Base-by-base conservation (phyloP, 768 basidiomycete genomes). In the Psilocybe tampanensis region DNA sequence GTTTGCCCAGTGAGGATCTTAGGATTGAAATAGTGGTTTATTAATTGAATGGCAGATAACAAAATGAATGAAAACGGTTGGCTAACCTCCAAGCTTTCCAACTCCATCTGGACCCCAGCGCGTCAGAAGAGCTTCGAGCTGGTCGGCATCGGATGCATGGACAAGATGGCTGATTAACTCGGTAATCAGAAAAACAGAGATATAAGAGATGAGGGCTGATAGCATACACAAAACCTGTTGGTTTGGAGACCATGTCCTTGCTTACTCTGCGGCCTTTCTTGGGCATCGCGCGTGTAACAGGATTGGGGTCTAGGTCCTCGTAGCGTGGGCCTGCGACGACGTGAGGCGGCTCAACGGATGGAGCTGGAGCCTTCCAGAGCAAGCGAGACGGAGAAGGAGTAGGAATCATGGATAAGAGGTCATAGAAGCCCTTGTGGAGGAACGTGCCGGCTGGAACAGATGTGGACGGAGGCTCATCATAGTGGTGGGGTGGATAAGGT, bases 381-480 rank as follows among this genome's bases (percentile, higher is more conserved):
- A 89, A 75, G 41, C 86, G 80, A 49, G 88, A 89, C 17, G 89
- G 84, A 43, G 80, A 82, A 44, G 85, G 86, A 1, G 86, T 88
- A 41, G 87, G 88, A 61, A 91, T 89, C 77, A 92, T 81, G 22
- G 90, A 80, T 34, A 92, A 78, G 26, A 94, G 80, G 76, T 92
- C 90, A 72, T 92, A 94, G 78, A 93, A 93, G n/a, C 91, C 93
- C 62, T 91, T 89, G 81, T 94, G 92, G 36, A 94, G 76, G 51
- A 93, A 74, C 7, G 90, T 90, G 23, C 88, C 90, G 13, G 80
- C 81, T 52, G 85, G 85, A 60, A 88, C 72, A 55, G 81, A 77
- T 29, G 78, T 78, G n/a, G 75, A 64, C 3, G 64, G 58, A 32
- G 74, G 73, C 55, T 77, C 75, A 64, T 82, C 73, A 64, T 75